Evolutionary conservation across 2,329 filamentous ascomycete genomes (phyloP).

Genomic region (Paraphoma chrysanthemicola): DNA sequence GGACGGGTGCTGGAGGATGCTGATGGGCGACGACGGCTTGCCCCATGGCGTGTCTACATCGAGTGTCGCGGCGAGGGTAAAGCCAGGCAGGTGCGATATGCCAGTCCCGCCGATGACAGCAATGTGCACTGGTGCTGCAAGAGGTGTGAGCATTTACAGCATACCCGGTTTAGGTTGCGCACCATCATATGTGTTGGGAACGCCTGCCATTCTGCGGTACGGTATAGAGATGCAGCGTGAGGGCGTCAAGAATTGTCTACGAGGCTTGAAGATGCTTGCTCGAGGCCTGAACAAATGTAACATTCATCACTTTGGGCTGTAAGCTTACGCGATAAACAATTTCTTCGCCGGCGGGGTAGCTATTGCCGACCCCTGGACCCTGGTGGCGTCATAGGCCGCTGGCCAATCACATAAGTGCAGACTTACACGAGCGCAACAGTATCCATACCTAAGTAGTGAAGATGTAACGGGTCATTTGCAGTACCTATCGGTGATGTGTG

Average conservation of each 20-base stretch:
- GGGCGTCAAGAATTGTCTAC: background rate
- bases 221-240: constrained; percentile 27
- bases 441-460: too few relatives aligned
- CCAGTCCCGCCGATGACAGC: constrained; percentile 77
- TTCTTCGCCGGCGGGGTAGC: constrained; percentile 29
- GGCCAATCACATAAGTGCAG: constrained; percentile 14
- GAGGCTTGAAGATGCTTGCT: background rate
- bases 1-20: constrained; percentile 85
- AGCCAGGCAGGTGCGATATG: constrained; percentile 84
- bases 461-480: too few relatives aligned
- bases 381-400: constrained; percentile 22
- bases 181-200: constrained; percentile 43
- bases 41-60: constrained; percentile 89
- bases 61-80: constrained; percentile 81
- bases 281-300: constrained; percentile 14
- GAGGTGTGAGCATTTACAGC: constrained; percentile 10
- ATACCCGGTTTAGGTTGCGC: constrained; percentile 5
- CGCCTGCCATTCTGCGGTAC: constrained; percentile 43
- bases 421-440: too few relatives aligned
- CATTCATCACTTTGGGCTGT: constrained; percentile 24
- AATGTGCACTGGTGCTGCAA: constrained; percentile 56
- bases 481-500: too few relatives aligned
- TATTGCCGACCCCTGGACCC: constrained; percentile 23
- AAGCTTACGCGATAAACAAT: constrained; percentile 21
- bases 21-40: constrained; percentile 75